A percentile compares a stretch with the other conserved stretches of the same genome.
These are phyloP conservation scores for Lactifluus piperatus DNA, from an alignment of 768 basidiomycete genomes.

Conservation along the genomic window DNA sequence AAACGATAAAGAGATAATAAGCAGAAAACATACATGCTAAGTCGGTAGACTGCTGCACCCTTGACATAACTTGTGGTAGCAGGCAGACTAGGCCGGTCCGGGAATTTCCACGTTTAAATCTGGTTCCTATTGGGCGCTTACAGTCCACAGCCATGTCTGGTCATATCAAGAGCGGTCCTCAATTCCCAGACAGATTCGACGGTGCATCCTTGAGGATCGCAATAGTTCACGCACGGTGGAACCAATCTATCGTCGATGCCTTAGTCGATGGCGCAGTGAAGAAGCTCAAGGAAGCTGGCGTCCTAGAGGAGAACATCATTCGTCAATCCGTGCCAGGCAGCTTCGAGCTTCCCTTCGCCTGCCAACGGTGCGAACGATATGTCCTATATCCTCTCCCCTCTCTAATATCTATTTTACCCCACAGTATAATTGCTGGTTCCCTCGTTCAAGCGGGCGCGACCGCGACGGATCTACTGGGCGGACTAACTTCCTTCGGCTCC, in stretches of 20 bases:
- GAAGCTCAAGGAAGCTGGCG: constrained; percentile 78
- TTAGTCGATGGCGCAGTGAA: constrained; percentile 70
- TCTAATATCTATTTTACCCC: background rate
- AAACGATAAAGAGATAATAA: background rate
- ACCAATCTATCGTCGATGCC: constrained; percentile 76
- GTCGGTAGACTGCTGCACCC: too few relatives aligned
- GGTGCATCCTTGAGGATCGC: constrained; percentile 77
- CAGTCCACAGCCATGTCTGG: constrained; percentile 15
- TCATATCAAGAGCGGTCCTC: constrained; percentile 74
- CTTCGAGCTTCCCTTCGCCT: constrained; percentile 85
- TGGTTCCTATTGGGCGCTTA: too few relatives aligned
- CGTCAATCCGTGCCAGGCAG: constrained; percentile 90
- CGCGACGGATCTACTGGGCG: constrained; percentile 73
- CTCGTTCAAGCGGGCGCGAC: constrained; percentile 71
- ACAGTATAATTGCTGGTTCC: constrained; percentile 82
- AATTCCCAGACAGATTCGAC: constrained; percentile 55
- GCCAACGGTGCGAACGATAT: constrained; percentile 54
- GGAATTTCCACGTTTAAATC: too few relatives aligned
- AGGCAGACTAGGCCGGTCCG: too few relatives aligned
- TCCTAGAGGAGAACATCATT: constrained; percentile 84
- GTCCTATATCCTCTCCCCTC: background rate
- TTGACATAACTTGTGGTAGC: too few relatives aligned
- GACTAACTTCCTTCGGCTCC: constrained; percentile 39
- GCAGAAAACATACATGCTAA: background rate
- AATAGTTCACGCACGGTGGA: constrained; percentile 97